phyloP scores from a whole-genome alignment of 306 rosid genomes.

The Senna tora region DNA sequence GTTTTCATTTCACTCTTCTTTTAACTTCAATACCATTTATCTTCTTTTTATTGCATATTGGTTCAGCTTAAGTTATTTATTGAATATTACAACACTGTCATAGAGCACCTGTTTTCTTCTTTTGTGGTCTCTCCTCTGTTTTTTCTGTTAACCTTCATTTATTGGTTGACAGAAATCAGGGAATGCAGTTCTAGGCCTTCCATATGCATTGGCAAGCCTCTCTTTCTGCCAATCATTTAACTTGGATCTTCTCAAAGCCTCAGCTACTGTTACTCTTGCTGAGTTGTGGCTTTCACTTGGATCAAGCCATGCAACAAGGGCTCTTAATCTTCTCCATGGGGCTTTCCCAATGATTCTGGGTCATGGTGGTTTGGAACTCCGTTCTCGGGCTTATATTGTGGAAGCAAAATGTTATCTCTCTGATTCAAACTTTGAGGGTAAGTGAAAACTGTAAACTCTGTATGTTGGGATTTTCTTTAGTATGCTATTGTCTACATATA shows the following conservation, averaged over 20 bases:
- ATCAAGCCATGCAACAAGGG: conserved; percentile 84
- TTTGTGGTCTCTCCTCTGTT: conserved; percentile 20
- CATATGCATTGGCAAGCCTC: conserved; percentile 94
- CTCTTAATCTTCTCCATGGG: conserved; percentile 83
- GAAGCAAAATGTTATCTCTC: conserved; percentile 91
- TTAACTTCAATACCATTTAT: not conserved
- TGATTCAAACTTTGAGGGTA: conserved; percentile 85
- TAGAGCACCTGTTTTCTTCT: conserved; percentile 6
- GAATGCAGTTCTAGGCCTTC: conserved; percentile 88
- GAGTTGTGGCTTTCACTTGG: conserved; percentile 97
- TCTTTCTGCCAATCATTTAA: conserved; percentile 94
- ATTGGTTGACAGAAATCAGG: conserved; percentile 80
- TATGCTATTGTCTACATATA: conserved; percentile 24
- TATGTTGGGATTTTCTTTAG: conserved; percentile 23
- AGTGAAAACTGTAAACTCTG: not conserved
- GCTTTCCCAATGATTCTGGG: conserved; percentile 95
- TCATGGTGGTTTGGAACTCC: conserved; percentile 97
- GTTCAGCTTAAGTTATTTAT: conserved; percentile 24
- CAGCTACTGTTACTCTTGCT: conserved; percentile 84
- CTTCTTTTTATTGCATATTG: conserved; percentile 9
- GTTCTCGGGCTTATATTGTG: conserved; percentile 80
- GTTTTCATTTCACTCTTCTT: conserved; percentile 7
- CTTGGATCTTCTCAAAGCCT: conserved; percentile 96
- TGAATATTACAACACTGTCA: not conserved
- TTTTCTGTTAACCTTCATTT: conserved; percentile 8